A percentile compares a stretch with the other conserved stretches of the same genome.
Evolutionary conservation across 495 filamentous ascomycete species (phyloP).

Genomic region (Cryomyces minteri): DNA sequence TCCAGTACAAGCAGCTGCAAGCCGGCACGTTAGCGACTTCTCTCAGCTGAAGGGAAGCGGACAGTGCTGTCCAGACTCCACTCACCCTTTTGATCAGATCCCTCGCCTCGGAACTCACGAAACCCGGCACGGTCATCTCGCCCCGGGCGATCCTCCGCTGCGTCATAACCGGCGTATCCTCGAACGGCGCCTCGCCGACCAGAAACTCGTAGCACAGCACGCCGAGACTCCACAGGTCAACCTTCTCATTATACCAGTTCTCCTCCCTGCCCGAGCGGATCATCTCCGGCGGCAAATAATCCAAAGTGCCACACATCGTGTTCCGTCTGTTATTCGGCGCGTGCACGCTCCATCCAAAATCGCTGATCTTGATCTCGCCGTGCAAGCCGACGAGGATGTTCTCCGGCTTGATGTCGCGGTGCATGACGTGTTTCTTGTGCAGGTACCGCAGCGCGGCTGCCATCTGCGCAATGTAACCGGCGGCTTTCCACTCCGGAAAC

Average conservation of each 20-base stretch:
- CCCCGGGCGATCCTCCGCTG: conserved; percentile 73
- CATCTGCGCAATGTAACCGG: conserved; percentile 98
- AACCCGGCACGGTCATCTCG: conserved; percentile 84
- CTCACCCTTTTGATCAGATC: conserved; percentile 83
- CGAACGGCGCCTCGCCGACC: conserved; percentile 89
- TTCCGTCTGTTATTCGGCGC: conserved; percentile 85
- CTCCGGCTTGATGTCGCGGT: conserved; percentile 97
- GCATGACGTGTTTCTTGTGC: conserved; percentile 96
- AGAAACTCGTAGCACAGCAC: conserved; percentile 95
- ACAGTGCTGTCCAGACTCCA: background rate
- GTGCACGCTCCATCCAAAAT: conserved; percentile 98
- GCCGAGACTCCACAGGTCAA: conserved; percentile 89
- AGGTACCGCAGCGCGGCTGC: conserved; percentile 78
- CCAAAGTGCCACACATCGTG: conserved; percentile 93
- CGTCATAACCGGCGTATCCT: conserved; percentile 89
- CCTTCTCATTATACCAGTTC: conserved; percentile 84
- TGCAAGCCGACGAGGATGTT: conserved; percentile 96
- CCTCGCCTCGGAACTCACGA: conserved; percentile 76
- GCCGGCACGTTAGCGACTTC: background rate
- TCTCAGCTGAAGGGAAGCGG: background rate
- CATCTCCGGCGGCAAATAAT: conserved; percentile 98
- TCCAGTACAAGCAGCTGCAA: conserved; percentile 75
- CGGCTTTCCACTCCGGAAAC: conserved; percentile 92
- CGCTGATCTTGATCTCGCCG: conserved; percentile 95
- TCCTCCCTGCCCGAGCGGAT: conserved; percentile 58